phyloP scores from a whole-genome alignment of 371 early-diverging fungal species.

The Actinomortierella ambigua region DNA sequence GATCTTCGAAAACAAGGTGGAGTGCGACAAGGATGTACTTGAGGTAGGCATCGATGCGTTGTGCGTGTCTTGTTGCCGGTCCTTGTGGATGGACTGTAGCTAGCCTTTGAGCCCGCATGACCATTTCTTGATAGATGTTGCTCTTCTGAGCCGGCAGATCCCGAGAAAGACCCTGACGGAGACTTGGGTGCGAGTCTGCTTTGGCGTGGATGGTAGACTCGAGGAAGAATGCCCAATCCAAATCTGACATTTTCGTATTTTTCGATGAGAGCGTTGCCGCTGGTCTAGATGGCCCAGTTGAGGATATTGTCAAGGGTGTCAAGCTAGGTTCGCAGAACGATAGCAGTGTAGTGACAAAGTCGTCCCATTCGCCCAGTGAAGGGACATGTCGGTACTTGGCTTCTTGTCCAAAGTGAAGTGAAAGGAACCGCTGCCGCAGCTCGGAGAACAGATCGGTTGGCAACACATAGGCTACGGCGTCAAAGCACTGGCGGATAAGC shows the following conservation, averaged over 20 bases:
- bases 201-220: slow-evolving; percentile 17
- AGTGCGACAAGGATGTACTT: slow-evolving; percentile 50
- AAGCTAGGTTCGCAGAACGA: slow-evolving; percentile 52
- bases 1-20: slow-evolving; percentile 71
- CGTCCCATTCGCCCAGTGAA: slow-evolving; percentile 55
- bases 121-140: slow-evolving; percentile 17
- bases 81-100: slow-evolving; percentile 26
- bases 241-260: slow-evolving; percentile 6
- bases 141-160: slow-evolving; percentile 7
- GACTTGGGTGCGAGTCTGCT: slow-evolving; percentile 15
- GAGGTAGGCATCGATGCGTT: slow-evolving; percentile 43
- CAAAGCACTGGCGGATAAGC: slow-evolving; percentile 52
- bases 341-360: slow-evolving; percentile 56
- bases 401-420: slow-evolving; percentile 21
- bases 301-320: background rate
- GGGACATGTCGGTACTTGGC: slow-evolving; percentile 1
- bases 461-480: slow-evolving; percentile 54
- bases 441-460: slow-evolving; percentile 41
- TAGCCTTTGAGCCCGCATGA: slow-evolving; percentile 27
- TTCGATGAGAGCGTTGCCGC: slow-evolving; percentile 9
- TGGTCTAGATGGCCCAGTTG: slow-evolving; percentile 12
- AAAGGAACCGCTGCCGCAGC: slow-evolving; percentile 45
- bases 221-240: slow-evolving; percentile 27
- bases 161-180: slow-evolving; percentile 5
- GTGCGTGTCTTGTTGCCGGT: slow-evolving; percentile 14